Evolutionary conservation across 345 rosid species (phyloP).

Genomic region (Moricandia moricandioides): DNA sequence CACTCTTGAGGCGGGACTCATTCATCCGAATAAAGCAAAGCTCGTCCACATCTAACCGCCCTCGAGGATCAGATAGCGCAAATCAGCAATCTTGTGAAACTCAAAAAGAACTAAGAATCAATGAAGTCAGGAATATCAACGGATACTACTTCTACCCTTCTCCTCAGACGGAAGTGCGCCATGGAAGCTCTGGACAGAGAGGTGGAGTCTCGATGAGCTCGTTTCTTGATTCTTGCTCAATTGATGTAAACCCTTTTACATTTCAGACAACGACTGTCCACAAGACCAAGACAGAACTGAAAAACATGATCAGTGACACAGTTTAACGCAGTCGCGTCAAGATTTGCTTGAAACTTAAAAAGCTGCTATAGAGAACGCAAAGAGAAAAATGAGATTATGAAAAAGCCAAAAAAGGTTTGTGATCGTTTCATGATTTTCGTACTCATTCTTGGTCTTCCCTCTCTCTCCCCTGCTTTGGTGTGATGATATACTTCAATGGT

Average conservation of each 20-base stretch:
- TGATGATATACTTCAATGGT: neutral
- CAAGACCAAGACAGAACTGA: slow-evolving; percentile 55
- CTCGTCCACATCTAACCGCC: slow-evolving; percentile 1
- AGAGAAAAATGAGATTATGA: slow-evolving; percentile 56
- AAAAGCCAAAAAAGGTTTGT: slow-evolving; percentile 41
- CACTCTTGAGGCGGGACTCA: slow-evolving; percentile 41
- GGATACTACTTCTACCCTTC: slow-evolving; percentile 44
- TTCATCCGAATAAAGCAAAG: slow-evolving; percentile 35
- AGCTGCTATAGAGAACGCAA: slow-evolving; percentile 60
- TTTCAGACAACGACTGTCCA: slow-evolving; percentile 39
- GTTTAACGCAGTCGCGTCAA: slow-evolving; percentile 53
- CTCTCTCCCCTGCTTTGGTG: neutral
- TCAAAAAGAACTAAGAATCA: slow-evolving; percentile 38
- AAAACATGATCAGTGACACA: slow-evolving; percentile 50
- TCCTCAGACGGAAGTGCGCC: slow-evolving; percentile 33
- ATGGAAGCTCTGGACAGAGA: slow-evolving; percentile 25
- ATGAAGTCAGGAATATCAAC: slow-evolving; percentile 50
- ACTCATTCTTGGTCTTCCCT: slow-evolving; percentile 4
- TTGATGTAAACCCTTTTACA: slow-evolving; percentile 40
- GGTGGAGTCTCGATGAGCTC: slow-evolving; percentile 42
- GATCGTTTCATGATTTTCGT: slow-evolving; percentile 24
- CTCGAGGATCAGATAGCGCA: slow-evolving; percentile 27
- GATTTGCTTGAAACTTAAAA: slow-evolving; percentile 61
- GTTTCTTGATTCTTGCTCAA: slow-evolving; percentile 44
- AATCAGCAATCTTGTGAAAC: slow-evolving; percentile 21